These are phyloP conservation scores for Aspergillus ellipticus DNA, from an alignment of 495 filamentous ascomycete genomes.

Conservation along the genomic window DNA sequence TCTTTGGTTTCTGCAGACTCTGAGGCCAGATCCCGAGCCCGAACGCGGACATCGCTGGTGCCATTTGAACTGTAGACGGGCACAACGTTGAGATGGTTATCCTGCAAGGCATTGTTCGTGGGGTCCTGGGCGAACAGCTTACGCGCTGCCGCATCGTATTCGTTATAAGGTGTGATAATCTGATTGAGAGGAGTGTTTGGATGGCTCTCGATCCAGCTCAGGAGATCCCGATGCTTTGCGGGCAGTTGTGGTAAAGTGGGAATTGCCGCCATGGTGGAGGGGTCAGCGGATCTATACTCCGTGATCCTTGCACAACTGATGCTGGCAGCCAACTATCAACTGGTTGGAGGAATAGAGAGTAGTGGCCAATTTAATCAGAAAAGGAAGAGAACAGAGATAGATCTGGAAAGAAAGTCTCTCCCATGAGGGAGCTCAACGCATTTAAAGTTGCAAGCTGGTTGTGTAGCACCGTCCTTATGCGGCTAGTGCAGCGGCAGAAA, in stretches of 20 bases:
- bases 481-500: background rate
- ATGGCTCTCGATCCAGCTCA: slow-evolving; percentile 43
- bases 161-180: slow-evolving; percentile 63
- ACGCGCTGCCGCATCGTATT: slow-evolving; percentile 64
- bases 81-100: slow-evolving; percentile 62
- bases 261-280: slow-evolving; percentile 16
- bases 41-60: slow-evolving; percentile 49
- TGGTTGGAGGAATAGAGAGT: too few relatives aligned
- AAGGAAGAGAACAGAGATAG: too few relatives aligned
- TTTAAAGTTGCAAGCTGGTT: too few relatives aligned
- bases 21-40: slow-evolving; percentile 56
- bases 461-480: too few relatives aligned
- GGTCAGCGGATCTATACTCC: too few relatives aligned
- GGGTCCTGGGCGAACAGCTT: slow-evolving; percentile 70
- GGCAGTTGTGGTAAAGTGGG: slow-evolving; percentile 35
- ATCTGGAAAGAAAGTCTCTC: too few relatives aligned
- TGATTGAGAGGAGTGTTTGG: slow-evolving; percentile 51
- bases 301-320: too few relatives aligned
- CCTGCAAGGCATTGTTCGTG: slow-evolving; percentile 50
- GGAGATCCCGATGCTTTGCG: slow-evolving; percentile 38
- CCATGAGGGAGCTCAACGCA: too few relatives aligned
- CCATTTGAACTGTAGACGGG: slow-evolving; percentile 64
- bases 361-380: too few relatives aligned
- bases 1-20: slow-evolving; percentile 58
- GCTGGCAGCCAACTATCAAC: too few relatives aligned